A percentile compares a stretch with the other conserved stretches of the same genome.
phyloP scores from a whole-genome alignment of 1,139 yeast species.

The Magnusiomyces suaveolens region DNA sequence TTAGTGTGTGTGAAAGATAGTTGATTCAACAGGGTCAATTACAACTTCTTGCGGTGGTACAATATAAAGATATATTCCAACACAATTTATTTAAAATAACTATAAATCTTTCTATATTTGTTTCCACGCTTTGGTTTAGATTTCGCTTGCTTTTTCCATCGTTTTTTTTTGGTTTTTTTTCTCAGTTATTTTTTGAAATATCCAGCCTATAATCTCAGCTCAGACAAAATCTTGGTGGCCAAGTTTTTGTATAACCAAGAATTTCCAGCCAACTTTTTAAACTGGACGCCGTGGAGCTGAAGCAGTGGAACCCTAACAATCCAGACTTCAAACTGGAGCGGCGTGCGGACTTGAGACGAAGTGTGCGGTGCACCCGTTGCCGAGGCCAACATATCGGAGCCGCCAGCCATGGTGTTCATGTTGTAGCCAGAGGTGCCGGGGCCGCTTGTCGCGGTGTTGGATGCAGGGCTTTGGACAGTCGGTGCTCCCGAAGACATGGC shows the following conservation, averaged over 20 bases:
- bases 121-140: too few species aligned
- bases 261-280: constrained; percentile 86
- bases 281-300: constrained; percentile 87
- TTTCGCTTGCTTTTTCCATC: too few species aligned
- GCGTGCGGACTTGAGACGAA: constrained; percentile 31
- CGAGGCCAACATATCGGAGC: constrained; percentile 10
- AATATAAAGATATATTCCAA: too few species aligned
- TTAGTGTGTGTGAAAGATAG: too few species aligned
- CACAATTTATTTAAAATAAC: too few species aligned
- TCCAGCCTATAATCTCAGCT: constrained; percentile 56
- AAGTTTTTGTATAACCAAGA: constrained; percentile 94
- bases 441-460: not conserved
- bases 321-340: constrained; percentile 82
- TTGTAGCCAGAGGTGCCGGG: not conserved
- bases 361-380: constrained; percentile 1
- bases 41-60: too few species aligned
- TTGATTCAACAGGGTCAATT: too few species aligned
- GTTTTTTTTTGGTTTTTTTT: too few species aligned
- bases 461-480: not conserved
- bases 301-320: constrained; percentile 88
- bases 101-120: too few species aligned
- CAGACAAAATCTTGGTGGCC: constrained; percentile 76
- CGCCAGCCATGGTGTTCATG: constrained; percentile 10
- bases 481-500: not conserved
- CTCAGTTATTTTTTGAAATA: too few species aligned